Evolutionary conservation across 306 rosid genomes (phyloP).

Genomic region (Glycyrrhiza uralensis): DNA sequence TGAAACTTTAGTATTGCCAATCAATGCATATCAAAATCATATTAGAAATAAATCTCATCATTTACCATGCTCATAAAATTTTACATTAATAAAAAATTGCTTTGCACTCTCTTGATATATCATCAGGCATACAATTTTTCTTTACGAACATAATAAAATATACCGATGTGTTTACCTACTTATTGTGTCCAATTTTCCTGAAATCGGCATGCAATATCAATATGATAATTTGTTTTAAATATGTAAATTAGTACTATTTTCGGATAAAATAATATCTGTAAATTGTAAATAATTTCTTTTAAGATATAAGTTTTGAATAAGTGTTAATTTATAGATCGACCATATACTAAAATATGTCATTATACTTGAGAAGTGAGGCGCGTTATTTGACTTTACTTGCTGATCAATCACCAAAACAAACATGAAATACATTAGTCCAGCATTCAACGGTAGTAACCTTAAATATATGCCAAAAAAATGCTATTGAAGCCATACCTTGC

Average conservation of each 20-base stretch:
- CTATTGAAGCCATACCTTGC: slow-evolving; percentile 55
- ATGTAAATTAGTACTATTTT: too few relatives aligned
- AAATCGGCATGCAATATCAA: background rate
- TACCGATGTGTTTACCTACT: background rate
- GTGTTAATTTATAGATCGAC: slow-evolving; percentile 11
- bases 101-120: background rate
- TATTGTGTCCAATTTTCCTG: background rate
- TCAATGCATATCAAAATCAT: background rate
- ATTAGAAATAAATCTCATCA: slow-evolving; percentile 9
- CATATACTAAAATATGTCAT: background rate
- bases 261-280: too few relatives aligned
- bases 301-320: slow-evolving; percentile 2
- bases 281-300: background rate
- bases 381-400: background rate
- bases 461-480: slow-evolving; percentile 20
- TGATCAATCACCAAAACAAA: slow-evolving; percentile 10
- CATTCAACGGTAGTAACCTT: slow-evolving; percentile 13
- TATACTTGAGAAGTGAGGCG: background rate
- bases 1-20: slow-evolving; percentile 15
- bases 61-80: background rate
- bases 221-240: too few relatives aligned
- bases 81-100: background rate
- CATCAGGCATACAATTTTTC: background rate
- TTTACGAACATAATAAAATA: background rate
- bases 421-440: background rate